phyloP scores from a whole-genome alignment of 2,329 filamentous ascomycete genomes.

The Fusarium chlamydosporum region DNA sequence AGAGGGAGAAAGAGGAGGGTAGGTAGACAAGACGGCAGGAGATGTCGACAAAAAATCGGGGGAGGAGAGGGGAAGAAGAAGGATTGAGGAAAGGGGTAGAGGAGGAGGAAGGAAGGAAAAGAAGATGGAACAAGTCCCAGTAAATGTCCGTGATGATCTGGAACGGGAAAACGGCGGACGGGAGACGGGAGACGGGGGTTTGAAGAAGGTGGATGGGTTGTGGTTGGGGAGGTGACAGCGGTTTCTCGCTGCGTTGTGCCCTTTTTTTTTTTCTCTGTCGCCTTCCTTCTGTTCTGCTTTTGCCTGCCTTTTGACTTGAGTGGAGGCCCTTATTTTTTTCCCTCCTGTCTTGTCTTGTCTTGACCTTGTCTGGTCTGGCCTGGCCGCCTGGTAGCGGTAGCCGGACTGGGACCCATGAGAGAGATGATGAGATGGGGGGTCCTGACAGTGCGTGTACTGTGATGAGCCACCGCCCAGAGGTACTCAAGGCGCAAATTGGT shows the following conservation, averaged over 20 bases:
- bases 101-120: slow-evolving; percentile 33
- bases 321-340: slow-evolving; percentile 48
- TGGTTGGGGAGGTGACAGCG: slow-evolving; percentile 51
- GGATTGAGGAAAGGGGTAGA: slow-evolving; percentile 36
- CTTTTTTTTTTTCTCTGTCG: not conserved
- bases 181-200: slow-evolving; percentile 47
- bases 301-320: slow-evolving; percentile 30
- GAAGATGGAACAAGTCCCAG: slow-evolving; percentile 42
- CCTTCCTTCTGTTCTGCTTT: slow-evolving; percentile 21
- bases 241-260: slow-evolving; percentile 44
- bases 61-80: slow-evolving; percentile 25
- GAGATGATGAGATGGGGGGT: slow-evolving; percentile 24
- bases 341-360: slow-evolving; percentile 7
- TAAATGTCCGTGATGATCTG: slow-evolving; percentile 49
- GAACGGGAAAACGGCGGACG: slow-evolving; percentile 49
- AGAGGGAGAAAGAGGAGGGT: slow-evolving; percentile 22
- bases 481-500: slow-evolving; percentile 37
- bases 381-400: not conserved
- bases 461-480: slow-evolving; percentile 22
- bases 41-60: slow-evolving; percentile 34
- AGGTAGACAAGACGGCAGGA: not conserved
- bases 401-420: slow-evolving; percentile 11
- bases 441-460: slow-evolving; percentile 37
- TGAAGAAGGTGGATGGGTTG: slow-evolving; percentile 39
- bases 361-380: slow-evolving; percentile 9